These are phyloP conservation scores for Acacia pycnantha DNA, from an alignment of 331 rosid species.

Conservation along the genomic window DNA sequence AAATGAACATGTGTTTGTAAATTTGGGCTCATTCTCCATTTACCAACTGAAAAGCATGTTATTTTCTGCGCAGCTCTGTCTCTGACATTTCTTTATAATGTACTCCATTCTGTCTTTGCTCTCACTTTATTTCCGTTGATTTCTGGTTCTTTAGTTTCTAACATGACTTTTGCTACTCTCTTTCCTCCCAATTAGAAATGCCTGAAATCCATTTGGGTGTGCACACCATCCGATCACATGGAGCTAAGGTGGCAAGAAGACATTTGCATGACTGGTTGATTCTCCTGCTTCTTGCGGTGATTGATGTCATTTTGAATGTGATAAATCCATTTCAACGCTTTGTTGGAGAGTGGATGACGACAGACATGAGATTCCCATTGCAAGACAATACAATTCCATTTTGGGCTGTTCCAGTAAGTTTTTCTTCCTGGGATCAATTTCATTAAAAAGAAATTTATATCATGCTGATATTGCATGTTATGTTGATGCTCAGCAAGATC, in stretches of 20 bases:
- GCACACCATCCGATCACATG: slow-evolving; percentile 84
- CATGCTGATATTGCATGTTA: slow-evolving; percentile 3
- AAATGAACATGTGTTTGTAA: neutral
- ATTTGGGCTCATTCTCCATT: slow-evolving; percentile 3
- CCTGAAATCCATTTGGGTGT: slow-evolving; percentile 60
- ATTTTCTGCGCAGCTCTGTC: neutral
- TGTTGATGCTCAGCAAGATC: neutral
- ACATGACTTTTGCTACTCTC: neutral
- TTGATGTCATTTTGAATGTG: slow-evolving; percentile 56
- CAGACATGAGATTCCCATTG: slow-evolving; percentile 73
- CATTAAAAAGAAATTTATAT: neutral
- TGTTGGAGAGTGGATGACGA: slow-evolving; percentile 82
- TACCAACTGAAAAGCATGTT: neutral
- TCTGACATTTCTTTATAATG: neutral
- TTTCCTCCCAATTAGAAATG: slow-evolving; percentile 42
- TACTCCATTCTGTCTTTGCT: neutral
- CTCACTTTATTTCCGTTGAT: neutral
- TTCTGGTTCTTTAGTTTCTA: neutral
- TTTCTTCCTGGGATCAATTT: neutral
- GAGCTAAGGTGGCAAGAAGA: slow-evolving; percentile 52
- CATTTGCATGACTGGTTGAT: slow-evolving; percentile 87
- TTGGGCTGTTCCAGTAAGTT: slow-evolving; percentile 84
- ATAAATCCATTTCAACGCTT: slow-evolving; percentile 85
- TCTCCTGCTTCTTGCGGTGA: slow-evolving; percentile 56
- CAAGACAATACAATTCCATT: slow-evolving; percentile 77